Evolutionary conservation across 169 alveolate species (phyloP), one percentile per base, ranked within the genome.

Genomic region (Eimeria zaria): DNA sequence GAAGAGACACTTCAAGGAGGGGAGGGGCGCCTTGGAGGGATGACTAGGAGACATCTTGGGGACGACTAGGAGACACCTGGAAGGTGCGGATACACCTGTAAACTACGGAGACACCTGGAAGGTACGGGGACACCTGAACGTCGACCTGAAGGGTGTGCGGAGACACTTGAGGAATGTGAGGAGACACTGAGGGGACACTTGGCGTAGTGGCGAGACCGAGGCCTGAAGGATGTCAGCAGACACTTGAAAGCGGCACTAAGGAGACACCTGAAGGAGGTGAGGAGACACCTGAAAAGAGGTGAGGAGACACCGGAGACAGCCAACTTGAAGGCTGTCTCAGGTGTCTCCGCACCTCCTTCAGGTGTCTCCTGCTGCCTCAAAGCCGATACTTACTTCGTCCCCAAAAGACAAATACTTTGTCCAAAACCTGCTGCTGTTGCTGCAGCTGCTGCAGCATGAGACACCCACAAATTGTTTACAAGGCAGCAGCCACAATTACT

Each of bases 361-460:
- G n/a, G n/a, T 46, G 89, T 12, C 64, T 14, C n/a, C 67, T 33
- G 48, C 51, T 33, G 73, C 67, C 27, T 11, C 88, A 18, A 64
- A n/a, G n/a, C n/a, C n/a, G n/a, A n/a, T n/a, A n/a, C n/a, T n/a
- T n/a, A n/a, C n/a, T n/a, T n/a, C n/a, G n/a, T n/a, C n/a, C n/a
- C n/a, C n/a, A n/a, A n/a, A n/a, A n/a, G n/a, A n/a, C n/a, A n/a
- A n/a, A n/a, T n/a, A n/a, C n/a, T n/a, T n/a, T n/a, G n/a, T n/a
- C n/a, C n/a, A n/a, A n/a, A n/a, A n/a, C n/a, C 88, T 16, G 88
- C 88, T 78, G 41, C 88, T 74, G 14, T 27, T 62, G 74, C 74
- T 24, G 74, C 74, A 62, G 74, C 39, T 24, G n/a, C n/a, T n/a
- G n/a, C n/a, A 8, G 12, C 58, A 51, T 12, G 58, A 51, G 58